Base-by-base conservation (phyloP, 164 flowering plant species). In the Pachysandra terminalis region DNA sequence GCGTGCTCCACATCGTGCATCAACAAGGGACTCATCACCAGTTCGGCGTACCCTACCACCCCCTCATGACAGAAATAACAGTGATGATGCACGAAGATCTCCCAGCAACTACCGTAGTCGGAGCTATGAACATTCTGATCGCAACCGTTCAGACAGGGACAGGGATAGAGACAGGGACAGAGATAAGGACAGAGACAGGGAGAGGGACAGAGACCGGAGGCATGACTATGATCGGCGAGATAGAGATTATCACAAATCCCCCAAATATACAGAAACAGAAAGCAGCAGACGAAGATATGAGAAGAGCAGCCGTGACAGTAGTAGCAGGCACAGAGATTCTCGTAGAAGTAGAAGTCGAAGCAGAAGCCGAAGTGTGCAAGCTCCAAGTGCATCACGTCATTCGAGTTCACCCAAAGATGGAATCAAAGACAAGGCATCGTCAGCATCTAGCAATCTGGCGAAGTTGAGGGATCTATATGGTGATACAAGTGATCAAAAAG, bases 1-100 rank as follows among this genome's bases (percentile, higher is more conserved):
- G 14, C 58, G 58, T 21, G 58, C 58, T 55, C 99, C 99, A 8
- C 99, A 96, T 73, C 96, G 99, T 76, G 95, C 98, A 55, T 93
- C 98, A 19, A 96, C 99, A 13, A 79, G 99, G 71, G 99, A 86
- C 67, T 91, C 99, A 12, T 96, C 98, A 19, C 99, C 99, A 45
- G 96, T 96, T 61, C 91, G 98, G 19, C 95, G 99, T 14, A 85
- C 89, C 1, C 15, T 81, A 0, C 87, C 94, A 22, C 78, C 88
- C 8, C 55, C 81, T 55, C 79, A 72, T 76, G 90, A 86, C 13
- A 82, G 84, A 74, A 75, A 71, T 58, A 67, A 66, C 37, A 63
- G 64, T 48, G 87, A 84, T 69, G 91, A 85, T 54, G 48, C 48
- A 35, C 75, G 83, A 22, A 82, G 81, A 66, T 90, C 93, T 63